Evolutionary conservation across 371 early-diverging fungal genomes (phyloP), one percentile per base, ranked within the genome.

Genomic region (Mucor ambiguus): DNA sequence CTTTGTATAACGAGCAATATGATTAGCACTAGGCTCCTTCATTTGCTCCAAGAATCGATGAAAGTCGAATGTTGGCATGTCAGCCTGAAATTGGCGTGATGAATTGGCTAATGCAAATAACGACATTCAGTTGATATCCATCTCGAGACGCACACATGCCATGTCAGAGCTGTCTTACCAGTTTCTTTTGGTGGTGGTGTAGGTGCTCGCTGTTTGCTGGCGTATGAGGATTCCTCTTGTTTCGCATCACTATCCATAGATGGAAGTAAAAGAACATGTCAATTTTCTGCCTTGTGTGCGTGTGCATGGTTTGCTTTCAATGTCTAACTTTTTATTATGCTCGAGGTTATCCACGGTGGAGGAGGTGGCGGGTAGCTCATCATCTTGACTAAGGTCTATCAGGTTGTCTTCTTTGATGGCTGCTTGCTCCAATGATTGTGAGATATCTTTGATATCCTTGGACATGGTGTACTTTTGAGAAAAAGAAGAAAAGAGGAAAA

Each of bases 21-120:
- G 78, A 38, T 73, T 70, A 28, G 92, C 89, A 33, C 85, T 85
- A 18, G 86, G 84, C 38, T 86, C 77, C 16, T 88, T 85, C 78
- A 92, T 85, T 73, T 92, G 91, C 32, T 88, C 85, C 57, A 92
- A 67, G 63, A 92, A 92, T 68, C 84, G 76, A 61, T 88, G 85
- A 70, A 90, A 92, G 66, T 91, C 90, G 77, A 92, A 92, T 4
- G 79, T 41, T 1, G 72, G 72, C 43, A 68, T 61, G 26, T 72
- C 72, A 46, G 66, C 44, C 37, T 66, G 66, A 2, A 62, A 66
- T 20, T 38, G 58, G 1, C 41, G 58, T 20, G 68, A 29, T 9
- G 67, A 54, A 52, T 14, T 52, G 14, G 14, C 52, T 52, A 52
- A 28, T 20, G 46, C 14, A 28, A 52, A 49, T 14, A 12, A 26